phyloP scores from a whole-genome alignment of 495 filamentous ascomycete genomes.

The Penicillium samsonianum region DNA sequence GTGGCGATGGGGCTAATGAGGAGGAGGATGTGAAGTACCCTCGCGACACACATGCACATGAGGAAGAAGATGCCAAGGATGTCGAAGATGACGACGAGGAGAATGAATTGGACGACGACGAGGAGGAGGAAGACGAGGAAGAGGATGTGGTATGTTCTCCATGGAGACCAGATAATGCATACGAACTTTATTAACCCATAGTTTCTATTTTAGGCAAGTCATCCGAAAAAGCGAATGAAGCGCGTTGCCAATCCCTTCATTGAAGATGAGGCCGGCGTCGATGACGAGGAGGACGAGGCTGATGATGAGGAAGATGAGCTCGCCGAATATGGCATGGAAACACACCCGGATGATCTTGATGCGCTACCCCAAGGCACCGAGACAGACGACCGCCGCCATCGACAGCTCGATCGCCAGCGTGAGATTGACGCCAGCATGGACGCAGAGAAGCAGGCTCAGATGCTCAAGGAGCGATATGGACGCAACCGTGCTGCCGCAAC shows the following conservation, averaged over 20 bases:
- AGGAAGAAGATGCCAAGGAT: constrained; percentile 46
- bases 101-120: constrained; percentile 39
- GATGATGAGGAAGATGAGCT: constrained; percentile 86
- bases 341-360: constrained; percentile 84
- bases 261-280: constrained; percentile 95
- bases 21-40: constrained; percentile 48
- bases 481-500: constrained; percentile 58
- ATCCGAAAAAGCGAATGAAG: constrained; percentile 74
- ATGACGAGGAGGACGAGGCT: constrained; percentile 89
- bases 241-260: constrained; percentile 78
- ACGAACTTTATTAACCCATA: constrained; percentile 19
- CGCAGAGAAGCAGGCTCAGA: constrained; percentile 88
- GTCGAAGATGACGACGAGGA: constrained; percentile 53
- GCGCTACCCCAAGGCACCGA: constrained; percentile 78
- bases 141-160: constrained; percentile 27
- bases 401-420: constrained; percentile 89
- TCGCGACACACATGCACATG: constrained; percentile 55
- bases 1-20: constrained; percentile 40
- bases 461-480: constrained; percentile 81
- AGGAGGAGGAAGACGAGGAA: constrained; percentile 33
- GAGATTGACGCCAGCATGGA: constrained; percentile 83
- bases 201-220: constrained; percentile 51
- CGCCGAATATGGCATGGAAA: constrained; percentile 82
- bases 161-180: constrained; percentile 21
- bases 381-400: constrained; percentile 85